Base-by-base conservation (phyloP, 257 asterid species). In the Mentha longifolia region DNA sequence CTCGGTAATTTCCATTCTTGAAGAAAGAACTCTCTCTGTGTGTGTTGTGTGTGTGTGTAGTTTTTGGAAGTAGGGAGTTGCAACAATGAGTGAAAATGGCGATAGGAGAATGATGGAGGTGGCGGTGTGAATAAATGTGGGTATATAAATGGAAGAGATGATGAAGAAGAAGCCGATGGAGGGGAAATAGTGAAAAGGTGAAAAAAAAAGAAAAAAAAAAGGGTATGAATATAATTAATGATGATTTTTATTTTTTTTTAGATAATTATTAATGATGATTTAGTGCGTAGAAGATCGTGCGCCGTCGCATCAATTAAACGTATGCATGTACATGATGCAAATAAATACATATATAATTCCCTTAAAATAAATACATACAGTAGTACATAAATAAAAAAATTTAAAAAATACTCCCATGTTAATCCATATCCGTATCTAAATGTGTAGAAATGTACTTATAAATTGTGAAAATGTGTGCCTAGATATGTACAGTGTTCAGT, bases 201-300 rank as follows among this genome's bases (percentile, higher is more conserved):
- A 72, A 30, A 70, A 14, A 30, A 56, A 72, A 37, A 68, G n/a
- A n/a, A n/a, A n/a, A n/a, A n/a, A n/a, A n/a, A 31, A 62, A 61
- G 9, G 12, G 74, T 75, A 80, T 80, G 80, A 84, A 79, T 51
- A 81, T 74, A 80, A 82, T 84, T 51, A 42, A 87, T 78, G 72
- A 58, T 9, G 47, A 85, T 77, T 86, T 78, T n/a, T n/a, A n/a
- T n/a, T n/a, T n/a, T n/a, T n/a, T n/a, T n/a, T n/a, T n/a, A n/a
- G n/a, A n/a, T n/a, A n/a, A n/a, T n/a, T n/a, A 82, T 84, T 51
- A 42, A 87, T 78, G 72, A 58, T 9, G 47, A 85, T 77, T 86
- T 78, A 86, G 64, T 89, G 81, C 86, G 15, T 46, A 2, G 78
- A 70, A 78, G 83, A 68, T 79, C 81, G 95, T 87, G 97, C 89